These are phyloP conservation scores for Blastobotrys arbuscula DNA, from an alignment of 1,139 yeast species.

Conservation along the genomic window DNA sequence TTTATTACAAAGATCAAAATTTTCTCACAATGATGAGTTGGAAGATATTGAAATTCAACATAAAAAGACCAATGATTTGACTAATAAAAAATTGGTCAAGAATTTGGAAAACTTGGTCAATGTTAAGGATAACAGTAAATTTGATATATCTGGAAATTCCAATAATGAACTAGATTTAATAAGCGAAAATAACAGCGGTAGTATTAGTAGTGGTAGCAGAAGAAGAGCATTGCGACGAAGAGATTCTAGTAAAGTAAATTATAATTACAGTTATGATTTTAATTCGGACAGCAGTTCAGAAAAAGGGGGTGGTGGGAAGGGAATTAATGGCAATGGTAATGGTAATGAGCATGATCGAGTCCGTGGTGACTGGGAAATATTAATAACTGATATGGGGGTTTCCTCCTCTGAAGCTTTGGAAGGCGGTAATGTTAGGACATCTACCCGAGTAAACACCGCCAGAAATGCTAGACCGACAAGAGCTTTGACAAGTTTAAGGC, in stretches of 20 bases:
- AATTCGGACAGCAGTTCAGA: background rate
- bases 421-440: background rate
- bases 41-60: constrained; percentile 69
- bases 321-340: background rate
- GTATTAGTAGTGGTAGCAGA: background rate
- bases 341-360: background rate
- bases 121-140: constrained; percentile 57
- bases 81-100: constrained; percentile 74
- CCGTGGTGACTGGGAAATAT: constrained; percentile 13
- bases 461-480: constrained; percentile 12
- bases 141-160: constrained; percentile 67
- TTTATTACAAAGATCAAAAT: constrained; percentile 68
- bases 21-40: constrained; percentile 71
- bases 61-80: constrained; percentile 65
- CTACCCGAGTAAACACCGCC: constrained; percentile 3
- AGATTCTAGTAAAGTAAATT: background rate
- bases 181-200: background rate
- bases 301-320: background rate
- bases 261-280: background rate
- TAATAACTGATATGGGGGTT: constrained; percentile 16
- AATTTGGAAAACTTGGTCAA: constrained; percentile 51
- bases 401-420: constrained; percentile 7
- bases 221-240: background rate
- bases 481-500: constrained; percentile 13
- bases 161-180: background rate